These are phyloP conservation scores for Lentinula novae-zelandiae DNA, from an alignment of 1,284 basidiomycete genomes.

Conservation along the genomic window DNA sequence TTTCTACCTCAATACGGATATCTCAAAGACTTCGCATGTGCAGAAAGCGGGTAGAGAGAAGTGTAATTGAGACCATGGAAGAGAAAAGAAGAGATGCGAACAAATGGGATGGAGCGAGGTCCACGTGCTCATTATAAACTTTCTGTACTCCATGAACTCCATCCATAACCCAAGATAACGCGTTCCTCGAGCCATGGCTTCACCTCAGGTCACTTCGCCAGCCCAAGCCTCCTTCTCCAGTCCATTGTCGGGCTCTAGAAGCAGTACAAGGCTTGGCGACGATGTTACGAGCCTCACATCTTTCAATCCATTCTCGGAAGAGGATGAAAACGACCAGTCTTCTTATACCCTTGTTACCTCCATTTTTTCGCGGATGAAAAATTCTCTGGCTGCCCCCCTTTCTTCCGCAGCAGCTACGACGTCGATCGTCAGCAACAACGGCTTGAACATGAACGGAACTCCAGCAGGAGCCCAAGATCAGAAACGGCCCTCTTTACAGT, in stretches of 20 bases:
- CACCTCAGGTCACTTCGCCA: constrained; percentile 5
- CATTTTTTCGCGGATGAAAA: constrained; percentile 74
- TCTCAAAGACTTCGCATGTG: too few species aligned
- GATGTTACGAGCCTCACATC: constrained; percentile 72
- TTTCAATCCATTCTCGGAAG: constrained; percentile 83
- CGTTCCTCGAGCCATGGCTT: constrained; percentile 17
- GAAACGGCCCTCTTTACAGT: constrained; percentile 50
- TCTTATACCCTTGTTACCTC: constrained; percentile 78
- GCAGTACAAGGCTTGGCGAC: constrained; percentile 57
- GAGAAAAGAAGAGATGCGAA: neutral
- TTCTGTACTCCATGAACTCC: neutral
- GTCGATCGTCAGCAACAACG: constrained; percentile 25
- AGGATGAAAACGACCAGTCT: constrained; percentile 81
- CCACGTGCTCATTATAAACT: neutral
- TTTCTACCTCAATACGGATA: too few species aligned
- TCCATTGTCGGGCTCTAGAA: constrained; percentile 48
- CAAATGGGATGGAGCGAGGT: neutral
- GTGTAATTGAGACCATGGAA: too few species aligned
- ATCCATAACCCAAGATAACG: constrained; percentile 12
- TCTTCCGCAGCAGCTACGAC: constrained; percentile 43
- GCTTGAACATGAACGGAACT: constrained; percentile 26
- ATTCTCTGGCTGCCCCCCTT: constrained; percentile 62
- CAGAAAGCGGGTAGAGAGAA: too few species aligned
- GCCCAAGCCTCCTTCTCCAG: constrained; percentile 1
- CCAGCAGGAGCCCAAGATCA: constrained; percentile 34